Evolutionary conservation across 2,329 filamentous ascomycete genomes (phyloP).

Genomic region (Exophiala oligosperma): DNA sequence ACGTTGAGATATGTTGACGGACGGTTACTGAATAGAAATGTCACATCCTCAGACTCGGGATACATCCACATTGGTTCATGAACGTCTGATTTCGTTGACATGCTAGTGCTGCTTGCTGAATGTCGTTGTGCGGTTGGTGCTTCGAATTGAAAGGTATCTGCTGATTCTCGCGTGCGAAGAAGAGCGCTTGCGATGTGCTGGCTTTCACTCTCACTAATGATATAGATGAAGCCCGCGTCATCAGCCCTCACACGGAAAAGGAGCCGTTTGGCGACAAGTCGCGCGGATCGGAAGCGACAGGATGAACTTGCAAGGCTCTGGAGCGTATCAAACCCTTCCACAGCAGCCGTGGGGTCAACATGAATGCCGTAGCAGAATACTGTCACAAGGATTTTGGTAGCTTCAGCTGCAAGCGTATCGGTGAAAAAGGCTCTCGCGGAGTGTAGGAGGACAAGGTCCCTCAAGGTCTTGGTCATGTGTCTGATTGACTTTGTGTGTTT

Average conservation of each 20-base stretch:
- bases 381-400: conserved; percentile 18
- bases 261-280: conserved; percentile 72
- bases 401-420: conserved; percentile 16
- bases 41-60: conserved; percentile 40
- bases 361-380: conserved; percentile 24
- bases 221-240: conserved; percentile 72
- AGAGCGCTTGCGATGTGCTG: conserved; percentile 71
- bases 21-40: conserved; percentile 11
- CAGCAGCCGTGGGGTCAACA: conserved; percentile 5
- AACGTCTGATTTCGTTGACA: conserved; percentile 20
- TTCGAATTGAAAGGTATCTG: conserved; percentile 34
- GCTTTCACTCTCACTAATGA: conserved; percentile 70
- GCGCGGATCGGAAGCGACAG: conserved; percentile 65
- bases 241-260: conserved; percentile 83
- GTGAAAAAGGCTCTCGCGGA: conserved; percentile 6
- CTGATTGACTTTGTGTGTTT: conserved; percentile 10
- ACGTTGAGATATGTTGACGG: conserved; percentile 19
- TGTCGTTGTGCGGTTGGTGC: conserved; percentile 16
- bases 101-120: conserved; percentile 21
- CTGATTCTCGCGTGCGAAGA: conserved; percentile 61
- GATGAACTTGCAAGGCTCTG: conserved; percentile 16
- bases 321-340: conserved; percentile 18
- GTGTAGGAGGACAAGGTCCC: conserved; percentile 5
- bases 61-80: conserved; percentile 56
- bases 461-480: conserved; percentile 15